Base-by-base conservation (phyloP, 2,329 filamentous ascomycete genomes). In the Penicillium verrucosum region DNA sequence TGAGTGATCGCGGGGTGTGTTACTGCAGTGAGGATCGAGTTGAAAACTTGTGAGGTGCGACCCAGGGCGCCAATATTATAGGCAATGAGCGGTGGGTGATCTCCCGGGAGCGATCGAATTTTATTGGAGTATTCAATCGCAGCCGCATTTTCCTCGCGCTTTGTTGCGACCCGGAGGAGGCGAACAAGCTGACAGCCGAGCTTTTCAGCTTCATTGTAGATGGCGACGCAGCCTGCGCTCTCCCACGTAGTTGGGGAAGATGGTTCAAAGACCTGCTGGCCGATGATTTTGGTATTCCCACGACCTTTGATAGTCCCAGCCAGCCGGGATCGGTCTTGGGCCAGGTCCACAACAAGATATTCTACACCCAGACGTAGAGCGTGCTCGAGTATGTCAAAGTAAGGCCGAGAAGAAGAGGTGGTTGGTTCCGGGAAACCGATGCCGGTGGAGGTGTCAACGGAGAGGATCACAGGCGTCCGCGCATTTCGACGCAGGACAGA, bases 401-500 rank as follows among this genome's bases (percentile, higher is more conserved):
- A 76, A 16, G 53, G 27, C 12, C 58, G 57, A 18, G 52, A 23
- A 5, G 61, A 48, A 21, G 57, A 51, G 4, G 49, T 42, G 44
- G 61, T 53, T 11, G 32, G 36, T 44, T 64, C 57, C 7, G 23
- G 40, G 16, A 46, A 38, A 1, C 57, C 58, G 2, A 65, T 59
- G 3, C 59, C 63, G 0, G 65, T 56, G 5, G 62, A 48, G 1
- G 65, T 64, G 32, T 85, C 82, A 21, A 85, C 79, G 30, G 82
- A 80, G 57, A 82, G 81, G 49, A 86, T 81, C 36, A 86, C 81
- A 2, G 84, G 84, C 5, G 82, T 69, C 34, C 79, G 77, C 36
- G 85, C 69, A 56, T 81, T 81, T 60, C 84, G 79, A 58, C 84
- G 79, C 49, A 86, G 80, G 34, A 82, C 72, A 14, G 83, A 81